Percentiles rank a stretch among this genome's conserved stretches.
phyloP scores from a whole-genome alignment of 1,284 basidiomycete genomes.

The Inonotus hispidus region DNA sequence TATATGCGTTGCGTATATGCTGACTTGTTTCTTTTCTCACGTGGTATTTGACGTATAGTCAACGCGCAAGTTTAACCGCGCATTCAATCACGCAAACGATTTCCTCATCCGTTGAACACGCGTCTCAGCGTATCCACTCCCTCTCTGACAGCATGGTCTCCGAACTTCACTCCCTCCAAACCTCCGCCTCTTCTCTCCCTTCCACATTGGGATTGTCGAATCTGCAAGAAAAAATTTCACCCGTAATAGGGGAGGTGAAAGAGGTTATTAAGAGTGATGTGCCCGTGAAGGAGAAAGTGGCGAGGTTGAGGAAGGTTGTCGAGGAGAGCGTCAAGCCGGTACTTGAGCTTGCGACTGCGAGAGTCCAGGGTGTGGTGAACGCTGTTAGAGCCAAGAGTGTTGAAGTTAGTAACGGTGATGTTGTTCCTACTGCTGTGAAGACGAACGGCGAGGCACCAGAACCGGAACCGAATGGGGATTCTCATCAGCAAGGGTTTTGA shows the following conservation, averaged over 20 bases:
- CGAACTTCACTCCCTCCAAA: slow-evolving; percentile 61
- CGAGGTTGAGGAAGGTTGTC: neutral
- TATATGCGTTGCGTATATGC: neutral
- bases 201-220: slow-evolving; percentile 39
- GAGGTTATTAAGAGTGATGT: slow-evolving; percentile 1
- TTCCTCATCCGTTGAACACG: slow-evolving; percentile 46
- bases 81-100: slow-evolving; percentile 51
- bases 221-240: slow-evolving; percentile 1
- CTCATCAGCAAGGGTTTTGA: neutral
- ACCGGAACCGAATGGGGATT: neutral
- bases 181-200: slow-evolving; percentile 50
- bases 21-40: neutral
- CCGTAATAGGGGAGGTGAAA: slow-evolving; percentile 13
- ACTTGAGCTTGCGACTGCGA: slow-evolving; percentile 6
- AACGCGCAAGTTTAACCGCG: slow-evolving; percentile 66
- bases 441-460: neutral
- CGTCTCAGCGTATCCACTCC: slow-evolving; percentile 42
- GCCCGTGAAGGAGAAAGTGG: slow-evolving; percentile 14
- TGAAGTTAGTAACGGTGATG: neutral
- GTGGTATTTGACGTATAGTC: slow-evolving; percentile 33
- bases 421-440: neutral
- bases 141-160: slow-evolving; percentile 59
- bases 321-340: slow-evolving; percentile 14
- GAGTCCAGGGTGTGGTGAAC: slow-evolving; percentile 7
- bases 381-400: slow-evolving; percentile 5